Conservation (phyloP, 768 basidiomycete species). For the Lanmaoa pseudosensibilis region DNA sequence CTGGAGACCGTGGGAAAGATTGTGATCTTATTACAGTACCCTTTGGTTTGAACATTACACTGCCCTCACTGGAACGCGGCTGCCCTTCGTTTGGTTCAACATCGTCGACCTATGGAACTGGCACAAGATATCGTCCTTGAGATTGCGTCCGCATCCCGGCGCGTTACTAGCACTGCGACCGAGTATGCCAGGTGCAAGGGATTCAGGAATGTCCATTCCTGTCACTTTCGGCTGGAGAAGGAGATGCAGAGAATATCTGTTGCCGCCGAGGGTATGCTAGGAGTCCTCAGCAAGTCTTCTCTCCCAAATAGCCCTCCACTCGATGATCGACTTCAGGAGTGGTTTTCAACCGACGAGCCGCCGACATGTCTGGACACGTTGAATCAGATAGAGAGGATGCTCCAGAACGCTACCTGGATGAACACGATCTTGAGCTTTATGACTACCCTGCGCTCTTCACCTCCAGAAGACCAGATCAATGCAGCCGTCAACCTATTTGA, state of each 20-base stretch:
- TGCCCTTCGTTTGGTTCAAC: not conserved
- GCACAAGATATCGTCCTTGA: not conserved
- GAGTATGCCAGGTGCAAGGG: conserved; percentile 1
- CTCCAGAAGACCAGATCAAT: conserved; percentile 6
- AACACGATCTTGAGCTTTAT: not conserved
- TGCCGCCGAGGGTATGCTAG: not conserved
- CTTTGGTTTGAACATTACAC: too few species aligned
- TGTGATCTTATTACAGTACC: too few species aligned
- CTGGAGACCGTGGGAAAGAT: too few species aligned
- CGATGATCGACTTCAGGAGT: conserved; percentile 11
- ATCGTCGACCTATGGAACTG: not conserved
- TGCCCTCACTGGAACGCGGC: not conserved
- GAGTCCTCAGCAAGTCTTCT: not conserved
- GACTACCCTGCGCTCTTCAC: not conserved
- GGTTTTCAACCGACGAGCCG: conserved; percentile 10
- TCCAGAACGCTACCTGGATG: not conserved
- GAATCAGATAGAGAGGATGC: conserved; percentile 6
- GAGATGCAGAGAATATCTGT: conserved; percentile 15
- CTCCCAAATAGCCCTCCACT: not conserved
- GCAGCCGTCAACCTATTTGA: conserved; percentile 8
- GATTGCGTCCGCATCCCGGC: not conserved
- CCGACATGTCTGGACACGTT: conserved; percentile 5
- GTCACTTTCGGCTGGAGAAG: conserved; percentile 15
- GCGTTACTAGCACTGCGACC: not conserved
- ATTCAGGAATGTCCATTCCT: not conserved